phyloP scores from a whole-genome alignment of 495 filamentous ascomycete genomes.

The Aspergillus kassunensis region DNA sequence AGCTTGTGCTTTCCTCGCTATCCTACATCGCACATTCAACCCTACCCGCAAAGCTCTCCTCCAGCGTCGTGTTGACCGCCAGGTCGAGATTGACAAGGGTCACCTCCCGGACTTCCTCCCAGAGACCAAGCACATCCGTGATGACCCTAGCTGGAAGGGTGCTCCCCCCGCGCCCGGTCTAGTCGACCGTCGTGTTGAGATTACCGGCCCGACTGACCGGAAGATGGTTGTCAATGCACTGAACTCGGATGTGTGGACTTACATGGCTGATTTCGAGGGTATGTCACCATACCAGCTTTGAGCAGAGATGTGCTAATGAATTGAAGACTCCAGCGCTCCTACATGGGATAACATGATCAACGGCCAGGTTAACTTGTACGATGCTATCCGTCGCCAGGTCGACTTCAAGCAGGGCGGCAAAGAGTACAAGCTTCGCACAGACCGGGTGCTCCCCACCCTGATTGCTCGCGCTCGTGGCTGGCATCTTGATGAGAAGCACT shows the following conservation, averaged over 20 bases:
- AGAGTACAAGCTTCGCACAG: constrained; percentile 95
- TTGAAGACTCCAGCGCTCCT: constrained; percentile 85
- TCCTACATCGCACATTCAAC: constrained; percentile 95
- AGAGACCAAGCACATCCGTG: constrained; percentile 93
- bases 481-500: constrained; percentile 98
- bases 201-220: constrained; percentile 94
- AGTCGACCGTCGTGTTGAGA: constrained; percentile 95
- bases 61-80: constrained; percentile 78
- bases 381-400: constrained; percentile 89
- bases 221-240: constrained; percentile 99
- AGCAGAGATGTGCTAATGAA: constrained; percentile 7
- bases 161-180: constrained; percentile 90
- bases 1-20: constrained; percentile 86
- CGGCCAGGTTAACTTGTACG: constrained; percentile 97
- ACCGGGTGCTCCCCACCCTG: constrained; percentile 71
- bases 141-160: constrained; percentile 91
- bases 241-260: constrained; percentile 97
- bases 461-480: constrained; percentile 87
- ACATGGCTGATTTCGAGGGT: constrained; percentile 99
- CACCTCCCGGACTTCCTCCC: constrained; percentile 91
- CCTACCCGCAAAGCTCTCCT: constrained; percentile 82
- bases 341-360: constrained; percentile 99
- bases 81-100: constrained; percentile 93
- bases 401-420: constrained; percentile 96
- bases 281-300: neutral